A percentile compares a stretch with the other conserved stretches of the same genome.
Evolutionary conservation across 1,284 basidiomycete genomes (phyloP).

Genomic region (Papiliotrema nemorosa): DNA sequence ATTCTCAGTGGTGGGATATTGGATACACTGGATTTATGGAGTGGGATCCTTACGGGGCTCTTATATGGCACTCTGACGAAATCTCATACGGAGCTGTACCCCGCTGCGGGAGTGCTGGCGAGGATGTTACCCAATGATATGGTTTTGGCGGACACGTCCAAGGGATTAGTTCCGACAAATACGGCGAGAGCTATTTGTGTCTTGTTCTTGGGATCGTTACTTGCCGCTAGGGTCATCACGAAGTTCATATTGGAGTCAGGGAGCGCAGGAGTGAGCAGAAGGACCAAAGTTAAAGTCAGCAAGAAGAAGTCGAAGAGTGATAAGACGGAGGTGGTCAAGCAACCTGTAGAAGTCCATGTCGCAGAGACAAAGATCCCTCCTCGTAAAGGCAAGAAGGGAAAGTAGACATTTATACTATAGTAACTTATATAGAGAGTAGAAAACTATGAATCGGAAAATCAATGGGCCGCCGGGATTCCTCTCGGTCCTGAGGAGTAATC

Average conservation of each 20-base stretch:
- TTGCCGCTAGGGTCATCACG: constrained; percentile 27
- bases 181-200: constrained; percentile 29
- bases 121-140: constrained; percentile 17
- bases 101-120: constrained; percentile 10
- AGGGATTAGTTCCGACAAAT: background rate
- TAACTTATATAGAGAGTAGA: no score
- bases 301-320: no score
- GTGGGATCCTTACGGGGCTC: constrained; percentile 19
- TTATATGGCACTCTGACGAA: constrained; percentile 25
- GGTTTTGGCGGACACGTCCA: background rate
- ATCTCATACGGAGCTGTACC: constrained; percentile 9
- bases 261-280: no score
- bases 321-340: no score
- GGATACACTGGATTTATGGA: constrained; percentile 40
- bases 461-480: no score
- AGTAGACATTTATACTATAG: no score
- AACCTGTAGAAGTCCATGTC: no score
- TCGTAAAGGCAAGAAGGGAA: no score
- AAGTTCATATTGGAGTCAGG: constrained; percentile 4
- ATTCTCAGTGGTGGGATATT: constrained; percentile 31
- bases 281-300: no score
- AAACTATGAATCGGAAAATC: no score
- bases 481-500: no score
- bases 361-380: no score
- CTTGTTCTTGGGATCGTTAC: constrained; percentile 24